phyloP scores from a whole-genome alignment of 176 grass and related monocot species.

The Lolium rigidum region DNA sequence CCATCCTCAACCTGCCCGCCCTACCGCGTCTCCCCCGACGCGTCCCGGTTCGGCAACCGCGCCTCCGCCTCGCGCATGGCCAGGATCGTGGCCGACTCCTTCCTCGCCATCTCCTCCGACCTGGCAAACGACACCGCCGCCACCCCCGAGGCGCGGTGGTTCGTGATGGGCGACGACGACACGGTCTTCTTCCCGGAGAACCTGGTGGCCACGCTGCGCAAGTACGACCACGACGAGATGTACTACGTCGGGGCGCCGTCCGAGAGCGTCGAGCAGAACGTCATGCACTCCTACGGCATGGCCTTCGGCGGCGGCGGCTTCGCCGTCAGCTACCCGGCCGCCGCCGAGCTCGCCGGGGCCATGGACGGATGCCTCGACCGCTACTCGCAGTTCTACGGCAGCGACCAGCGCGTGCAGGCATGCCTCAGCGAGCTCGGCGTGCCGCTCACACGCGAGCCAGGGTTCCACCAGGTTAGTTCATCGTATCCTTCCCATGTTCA shows the following conservation, averaged over 20 bases:
- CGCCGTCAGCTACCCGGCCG: conserved; percentile 85
- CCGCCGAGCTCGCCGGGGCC: conserved; percentile 54
- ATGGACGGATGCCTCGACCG: conserved; percentile 84
- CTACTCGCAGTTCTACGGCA: conserved; percentile 73
- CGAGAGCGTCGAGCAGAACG: conserved; percentile 96
- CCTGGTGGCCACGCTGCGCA: conserved; percentile 73
- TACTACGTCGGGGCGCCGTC: conserved; percentile 91
- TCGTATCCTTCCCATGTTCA: neutral
- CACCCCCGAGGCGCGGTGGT: too few relatives aligned
- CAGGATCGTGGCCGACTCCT: conserved; percentile 74
- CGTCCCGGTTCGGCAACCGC: conserved; percentile 74
- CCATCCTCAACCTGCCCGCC: conserved; percentile 61
- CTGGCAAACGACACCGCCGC: too few relatives aligned
- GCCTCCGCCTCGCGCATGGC: conserved; percentile 84
- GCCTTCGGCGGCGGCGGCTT: conserved; percentile 95
- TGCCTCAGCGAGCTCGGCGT: conserved; percentile 89
- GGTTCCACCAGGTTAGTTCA: conserved; percentile 97
- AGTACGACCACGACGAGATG: conserved; percentile 93
- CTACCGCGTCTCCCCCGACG: conserved; percentile 74
- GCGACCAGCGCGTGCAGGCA: conserved; percentile 80
- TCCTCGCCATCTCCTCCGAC: too few relatives aligned
- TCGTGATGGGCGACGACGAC: conserved; percentile 88
- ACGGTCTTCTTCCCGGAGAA: conserved; percentile 88
- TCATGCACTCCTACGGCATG: conserved; percentile 85
- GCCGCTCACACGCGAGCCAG: conserved; percentile 84